A percentile compares a stretch with the other conserved stretches of the same genome.
phyloP scores from a whole-genome alignment of 192 early-diverging fungal genomes.

The Coemansia umbellata region DNA sequence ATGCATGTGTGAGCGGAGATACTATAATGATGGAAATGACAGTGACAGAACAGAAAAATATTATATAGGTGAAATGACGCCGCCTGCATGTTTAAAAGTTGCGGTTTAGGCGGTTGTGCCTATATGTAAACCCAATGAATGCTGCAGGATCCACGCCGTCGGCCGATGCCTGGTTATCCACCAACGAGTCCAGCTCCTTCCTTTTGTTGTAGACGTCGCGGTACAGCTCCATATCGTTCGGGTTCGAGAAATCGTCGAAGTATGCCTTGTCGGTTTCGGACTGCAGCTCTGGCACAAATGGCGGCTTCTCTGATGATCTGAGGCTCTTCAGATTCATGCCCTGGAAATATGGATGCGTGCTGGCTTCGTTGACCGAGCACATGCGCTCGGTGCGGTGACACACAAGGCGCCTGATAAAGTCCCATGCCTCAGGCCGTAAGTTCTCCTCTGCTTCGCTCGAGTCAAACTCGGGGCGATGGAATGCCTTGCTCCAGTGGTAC shows the following conservation, averaged over 20 bases:
- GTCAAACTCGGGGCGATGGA: slow-evolving; percentile 75
- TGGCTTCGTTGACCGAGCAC: slow-evolving; percentile 55
- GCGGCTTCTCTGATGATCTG: slow-evolving; percentile 60
- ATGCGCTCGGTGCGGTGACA: slow-evolving; percentile 51
- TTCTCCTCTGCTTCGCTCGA: slow-evolving; percentile 76
- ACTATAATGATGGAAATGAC: no score
- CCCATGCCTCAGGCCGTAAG: slow-evolving; percentile 72
- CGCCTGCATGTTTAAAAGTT: slow-evolving; percentile 11
- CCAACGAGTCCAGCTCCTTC: slow-evolving; percentile 45
- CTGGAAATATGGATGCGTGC: slow-evolving; percentile 59
- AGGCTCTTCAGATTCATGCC: slow-evolving; percentile 56
- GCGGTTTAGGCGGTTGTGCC: slow-evolving; percentile 48
- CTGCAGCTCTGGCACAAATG: slow-evolving; percentile 70
- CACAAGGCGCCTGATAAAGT: slow-evolving; percentile 63
- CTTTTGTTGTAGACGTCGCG: slow-evolving; percentile 57
- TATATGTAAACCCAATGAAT: slow-evolving; percentile 80
- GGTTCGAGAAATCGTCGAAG: slow-evolving; percentile 73
- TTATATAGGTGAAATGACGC: background rate
- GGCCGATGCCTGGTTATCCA: slow-evolving; percentile 15
- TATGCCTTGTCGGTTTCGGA: slow-evolving; percentile 79
- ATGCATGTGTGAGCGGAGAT: no score
- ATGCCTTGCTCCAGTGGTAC: slow-evolving; percentile 72
- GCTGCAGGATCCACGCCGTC: slow-evolving; percentile 73
- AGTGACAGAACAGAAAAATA: no score
- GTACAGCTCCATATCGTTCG: slow-evolving; percentile 60